These are phyloP conservation scores for Nemania diffusa DNA, from an alignment of 2,329 filamentous ascomycete genomes.

Conservation along the genomic window DNA sequence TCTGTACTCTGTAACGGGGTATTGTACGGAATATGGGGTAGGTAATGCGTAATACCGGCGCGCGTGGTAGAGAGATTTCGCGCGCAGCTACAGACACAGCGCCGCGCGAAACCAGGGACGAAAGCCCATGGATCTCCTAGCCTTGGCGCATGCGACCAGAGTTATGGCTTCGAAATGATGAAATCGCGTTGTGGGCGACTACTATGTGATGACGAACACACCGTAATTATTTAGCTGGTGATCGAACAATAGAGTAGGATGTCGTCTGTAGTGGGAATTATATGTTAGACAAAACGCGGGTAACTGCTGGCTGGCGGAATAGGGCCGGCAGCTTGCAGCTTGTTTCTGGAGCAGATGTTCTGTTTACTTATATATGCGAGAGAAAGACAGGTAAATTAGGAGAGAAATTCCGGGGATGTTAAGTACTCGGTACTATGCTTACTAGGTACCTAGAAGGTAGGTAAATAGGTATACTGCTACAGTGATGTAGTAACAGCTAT, in stretches of 20 bases:
- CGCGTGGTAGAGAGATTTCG: conserved; percentile 38
- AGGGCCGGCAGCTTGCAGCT: conserved; percentile 13
- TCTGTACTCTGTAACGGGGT: no score
- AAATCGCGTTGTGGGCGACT: conserved; percentile 30
- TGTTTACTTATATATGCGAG: not conserved
- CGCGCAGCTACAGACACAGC: conserved; percentile 42
- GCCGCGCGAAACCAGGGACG: conserved; percentile 44
- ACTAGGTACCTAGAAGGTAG: not conserved
- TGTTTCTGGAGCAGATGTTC: not conserved
- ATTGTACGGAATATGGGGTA: not conserved
- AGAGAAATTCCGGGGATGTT: not conserved
- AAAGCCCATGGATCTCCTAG: conserved; percentile 45
- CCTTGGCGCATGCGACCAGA: conserved; percentile 42
- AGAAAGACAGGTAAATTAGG: not conserved
- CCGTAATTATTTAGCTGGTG: conserved; percentile 29
- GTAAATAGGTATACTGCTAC: not conserved
- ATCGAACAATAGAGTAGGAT: conserved; percentile 31
- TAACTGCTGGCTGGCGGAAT: conserved; percentile 18
- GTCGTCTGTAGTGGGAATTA: conserved; percentile 32
- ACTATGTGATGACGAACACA: conserved; percentile 42
- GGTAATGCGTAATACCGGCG: not conserved
- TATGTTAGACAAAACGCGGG: conserved; percentile 23
- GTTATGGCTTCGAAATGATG: conserved; percentile 36
- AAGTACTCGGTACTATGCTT: conserved; percentile 10
- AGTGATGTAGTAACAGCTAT: no score